Base-by-base conservation (phyloP, 1,284 basidiomycete species). In the Trichosporon ovoides region DNA sequence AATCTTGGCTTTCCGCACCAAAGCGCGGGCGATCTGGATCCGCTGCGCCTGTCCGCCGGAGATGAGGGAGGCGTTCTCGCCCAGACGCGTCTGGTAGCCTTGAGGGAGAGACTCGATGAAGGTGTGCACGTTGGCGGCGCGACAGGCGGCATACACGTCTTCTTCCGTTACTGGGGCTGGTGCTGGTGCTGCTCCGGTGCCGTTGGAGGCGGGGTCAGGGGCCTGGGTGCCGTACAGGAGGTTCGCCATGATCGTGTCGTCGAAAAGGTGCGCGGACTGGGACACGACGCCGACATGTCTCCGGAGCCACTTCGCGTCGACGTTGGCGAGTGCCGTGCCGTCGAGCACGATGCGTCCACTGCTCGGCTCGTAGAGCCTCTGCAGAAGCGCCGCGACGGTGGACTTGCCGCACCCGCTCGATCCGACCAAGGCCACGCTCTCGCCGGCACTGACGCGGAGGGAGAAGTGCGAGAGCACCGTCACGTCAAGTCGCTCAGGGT, bases 31-130 rank as follows among this genome's bases (percentile, higher is more conserved):
- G 64, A 98, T 92, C 69, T 89, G 88, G 9, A 98, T 77, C 3
- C 95, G 84, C 77, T 98, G 95, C 2, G 89, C 90, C 73, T 98
- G 95, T 1, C 95, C 95, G 33, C 95, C 95, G 0, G 91, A 95
- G 58, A 98, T 85, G 52, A 92, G 82, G 16, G 83, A 78, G 0
- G 90, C 92, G 71, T 92, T 91, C 77, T 95, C 91, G 49, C 95
- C 94, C 1, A 98, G 81, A 56, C 80, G 73, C 0, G 92, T 96
- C 50, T 90, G 85, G 79, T 97, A 97, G 0, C 87, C 89, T 22
- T 87, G 79, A 0, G 91, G 89, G 0, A 97, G 81, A 7, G 80
- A 76, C 78, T 83, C 80, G 71, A 98, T 84, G 76, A 95, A 94
- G n/a, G 89, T 87, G 78, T 95, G 87, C 3, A 88, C 87, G 68